These are phyloP conservation scores for Cryptococcus sp. DNA, from an alignment of 1,284 basidiomycete genomes.

Conservation along the genomic window DNA sequence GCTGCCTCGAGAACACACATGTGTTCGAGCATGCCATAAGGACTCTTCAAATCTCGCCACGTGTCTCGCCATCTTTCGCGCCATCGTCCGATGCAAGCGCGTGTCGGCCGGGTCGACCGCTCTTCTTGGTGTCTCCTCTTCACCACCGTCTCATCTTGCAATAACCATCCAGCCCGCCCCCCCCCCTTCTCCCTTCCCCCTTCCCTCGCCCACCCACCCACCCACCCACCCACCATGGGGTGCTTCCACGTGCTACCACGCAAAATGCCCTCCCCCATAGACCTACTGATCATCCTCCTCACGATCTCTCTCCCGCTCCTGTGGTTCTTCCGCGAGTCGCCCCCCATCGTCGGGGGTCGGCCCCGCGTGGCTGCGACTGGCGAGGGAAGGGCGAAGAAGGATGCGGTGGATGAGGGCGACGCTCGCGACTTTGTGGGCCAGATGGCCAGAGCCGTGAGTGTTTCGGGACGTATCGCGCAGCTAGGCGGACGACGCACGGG, in stretches of 20 bases:
- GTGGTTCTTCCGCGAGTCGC: constrained; percentile 43
- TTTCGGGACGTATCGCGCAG: not conserved
- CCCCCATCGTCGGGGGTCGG: constrained; percentile 45
- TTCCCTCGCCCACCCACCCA: not conserved
- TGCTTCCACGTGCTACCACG: not conserved
- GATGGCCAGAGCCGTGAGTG: constrained; percentile 80
- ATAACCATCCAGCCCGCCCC: not conserved
- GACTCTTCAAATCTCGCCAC: no score
- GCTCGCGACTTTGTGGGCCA: constrained; percentile 84
- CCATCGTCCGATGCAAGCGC: not conserved
- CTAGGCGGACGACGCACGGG: not conserved
- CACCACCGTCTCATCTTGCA: no score
- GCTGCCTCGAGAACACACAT: no score
- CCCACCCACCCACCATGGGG: not conserved
- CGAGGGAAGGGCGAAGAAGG: constrained; percentile 16
- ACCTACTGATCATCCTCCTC: constrained; percentile 39
- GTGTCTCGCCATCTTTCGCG: not conserved
- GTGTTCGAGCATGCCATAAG: no score
- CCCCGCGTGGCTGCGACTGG: constrained; percentile 2
- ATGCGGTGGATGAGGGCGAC: constrained; percentile 65
- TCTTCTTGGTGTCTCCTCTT: no score
- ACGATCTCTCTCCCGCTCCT: constrained; percentile 42
- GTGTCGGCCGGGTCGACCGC: no score
- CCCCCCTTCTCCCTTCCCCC: not conserved
- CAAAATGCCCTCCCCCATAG: constrained; percentile 44